These are phyloP conservation scores for Beverwykella pulmonaria DNA, from an alignment of 495 filamentous ascomycete species.

Conservation along the genomic window DNA sequence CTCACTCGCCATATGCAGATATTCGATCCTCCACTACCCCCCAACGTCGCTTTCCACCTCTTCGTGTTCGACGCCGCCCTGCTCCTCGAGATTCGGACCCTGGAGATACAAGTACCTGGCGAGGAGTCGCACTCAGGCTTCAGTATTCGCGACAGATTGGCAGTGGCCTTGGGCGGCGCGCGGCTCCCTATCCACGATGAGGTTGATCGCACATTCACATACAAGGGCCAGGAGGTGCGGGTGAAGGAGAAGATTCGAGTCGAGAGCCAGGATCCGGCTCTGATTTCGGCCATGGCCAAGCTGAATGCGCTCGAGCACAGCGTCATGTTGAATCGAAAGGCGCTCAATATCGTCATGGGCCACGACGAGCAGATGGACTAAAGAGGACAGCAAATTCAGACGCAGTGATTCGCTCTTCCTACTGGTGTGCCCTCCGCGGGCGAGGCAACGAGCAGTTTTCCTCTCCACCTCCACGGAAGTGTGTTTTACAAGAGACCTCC, in stretches of 20 bases:
- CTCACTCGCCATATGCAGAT: conserved; percentile 40
- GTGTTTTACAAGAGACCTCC: background rate
- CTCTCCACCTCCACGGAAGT: background rate
- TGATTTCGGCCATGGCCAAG: conserved; percentile 87
- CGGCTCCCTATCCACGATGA: conserved; percentile 66
- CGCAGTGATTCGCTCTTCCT: background rate
- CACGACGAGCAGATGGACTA: conserved; percentile 47
- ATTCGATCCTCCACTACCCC: conserved; percentile 63
- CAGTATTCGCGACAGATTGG: conserved; percentile 60
- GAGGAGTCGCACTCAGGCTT: conserved; percentile 60
- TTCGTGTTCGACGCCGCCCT: conserved; percentile 76
- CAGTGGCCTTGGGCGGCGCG: conserved; percentile 58
- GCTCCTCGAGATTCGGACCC: conserved; percentile 74
- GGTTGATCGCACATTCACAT: conserved; percentile 67
- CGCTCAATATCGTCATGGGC: conserved; percentile 81
- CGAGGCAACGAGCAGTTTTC: too few relatives aligned
- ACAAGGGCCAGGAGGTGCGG: conserved; percentile 69
- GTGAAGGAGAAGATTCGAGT: conserved; percentile 90
- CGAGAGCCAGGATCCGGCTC: conserved; percentile 85
- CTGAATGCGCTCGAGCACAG: conserved; percentile 77
- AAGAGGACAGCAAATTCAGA: background rate
- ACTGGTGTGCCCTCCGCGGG: too few relatives aligned
- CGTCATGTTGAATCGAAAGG: conserved; percentile 66
- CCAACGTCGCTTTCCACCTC: conserved; percentile 71
- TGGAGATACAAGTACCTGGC: conserved; percentile 63